These are phyloP conservation scores for Plasmodium sp. DNA, from an alignment of 169 alveolate genomes.

Conservation along the genomic window DNA sequence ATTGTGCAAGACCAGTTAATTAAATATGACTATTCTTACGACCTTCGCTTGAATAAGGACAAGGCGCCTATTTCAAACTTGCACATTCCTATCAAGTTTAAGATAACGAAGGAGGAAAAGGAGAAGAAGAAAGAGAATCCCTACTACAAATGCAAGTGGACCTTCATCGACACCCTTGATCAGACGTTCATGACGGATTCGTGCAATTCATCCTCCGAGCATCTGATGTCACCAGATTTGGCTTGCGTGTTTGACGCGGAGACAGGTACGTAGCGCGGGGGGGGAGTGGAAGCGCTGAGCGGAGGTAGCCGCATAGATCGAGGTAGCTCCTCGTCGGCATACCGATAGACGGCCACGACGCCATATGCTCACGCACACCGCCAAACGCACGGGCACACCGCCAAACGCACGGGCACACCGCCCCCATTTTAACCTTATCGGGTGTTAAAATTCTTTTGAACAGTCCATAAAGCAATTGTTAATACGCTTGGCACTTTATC, in stretches of 20 bases:
- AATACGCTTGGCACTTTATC: background rate
- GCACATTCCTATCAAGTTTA: conserved; percentile 24
- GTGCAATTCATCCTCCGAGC: conserved; percentile 8
- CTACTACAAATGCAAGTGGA: conserved; percentile 50
- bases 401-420: background rate
- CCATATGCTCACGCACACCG: background rate
- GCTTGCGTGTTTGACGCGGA: conserved; percentile 68
- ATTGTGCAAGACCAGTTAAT: conserved; percentile 77
- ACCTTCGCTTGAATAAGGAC: conserved; percentile 76
- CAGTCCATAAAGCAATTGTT: background rate
- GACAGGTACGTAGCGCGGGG: conserved; percentile 8
- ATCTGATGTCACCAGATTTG: conserved; percentile 50
- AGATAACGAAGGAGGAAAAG: conserved; percentile 46
- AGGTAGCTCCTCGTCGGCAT: too few species aligned
- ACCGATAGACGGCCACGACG: too few species aligned
- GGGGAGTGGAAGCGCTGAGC: background rate
- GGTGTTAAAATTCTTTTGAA: background rate
- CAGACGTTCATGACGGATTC: conserved; percentile 10
- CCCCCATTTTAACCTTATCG: background rate
- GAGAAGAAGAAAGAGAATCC: conserved; percentile 33
- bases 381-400: background rate
- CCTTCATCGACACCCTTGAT: conserved; percentile 29
- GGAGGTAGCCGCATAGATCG: background rate
- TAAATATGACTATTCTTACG: conserved; percentile 77
- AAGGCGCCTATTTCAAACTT: conserved; percentile 72